A percentile compares a stretch with the other conserved stretches of the same genome.
Conservation (phyloP, 192 early-diverging fungal species). For the Coemansia pectinata region DNA sequence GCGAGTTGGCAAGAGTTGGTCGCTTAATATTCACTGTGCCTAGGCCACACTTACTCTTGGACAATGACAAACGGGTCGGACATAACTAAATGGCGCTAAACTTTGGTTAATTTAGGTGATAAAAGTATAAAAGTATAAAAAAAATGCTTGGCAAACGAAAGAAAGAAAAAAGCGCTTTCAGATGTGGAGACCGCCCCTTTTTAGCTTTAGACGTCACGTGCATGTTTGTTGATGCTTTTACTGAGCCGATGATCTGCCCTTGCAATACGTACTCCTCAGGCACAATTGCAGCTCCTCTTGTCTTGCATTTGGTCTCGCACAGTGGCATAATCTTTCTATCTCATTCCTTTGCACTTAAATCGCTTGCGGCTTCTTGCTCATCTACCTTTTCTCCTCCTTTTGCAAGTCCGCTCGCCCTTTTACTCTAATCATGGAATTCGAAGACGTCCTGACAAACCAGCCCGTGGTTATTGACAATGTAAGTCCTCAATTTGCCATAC, state of each 20-base stretch:
- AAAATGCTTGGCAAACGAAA: not conserved
- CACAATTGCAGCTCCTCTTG: not conserved
- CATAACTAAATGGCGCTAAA: constrained; percentile 16
- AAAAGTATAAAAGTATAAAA: constrained; percentile 5
- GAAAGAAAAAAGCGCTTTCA: not conserved
- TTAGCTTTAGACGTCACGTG: not conserved
- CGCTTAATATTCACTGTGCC: not conserved
- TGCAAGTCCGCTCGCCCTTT: not conserved
- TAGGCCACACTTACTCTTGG: constrained; percentile 31
- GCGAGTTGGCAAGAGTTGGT: not conserved
- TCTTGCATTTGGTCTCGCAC: not conserved
- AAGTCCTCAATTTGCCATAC: constrained; percentile 27
- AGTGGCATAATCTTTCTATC: not conserved
- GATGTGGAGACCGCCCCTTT: not conserved
- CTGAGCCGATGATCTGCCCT: not conserved
- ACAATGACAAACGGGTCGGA: constrained; percentile 51
- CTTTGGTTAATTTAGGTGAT: not conserved
- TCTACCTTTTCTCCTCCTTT: not conserved
- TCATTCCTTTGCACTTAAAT: not conserved
- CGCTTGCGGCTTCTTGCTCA: not conserved
- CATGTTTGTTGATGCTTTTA: not conserved
- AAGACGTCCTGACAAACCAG: constrained; percentile 94
- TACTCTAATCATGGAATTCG: constrained; percentile 67
- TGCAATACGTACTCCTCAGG: not conserved
- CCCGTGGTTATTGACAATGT: constrained; percentile 99